phyloP scores from a whole-genome alignment of 129 eudicot genomes.

The Oenanthe sinensis region DNA sequence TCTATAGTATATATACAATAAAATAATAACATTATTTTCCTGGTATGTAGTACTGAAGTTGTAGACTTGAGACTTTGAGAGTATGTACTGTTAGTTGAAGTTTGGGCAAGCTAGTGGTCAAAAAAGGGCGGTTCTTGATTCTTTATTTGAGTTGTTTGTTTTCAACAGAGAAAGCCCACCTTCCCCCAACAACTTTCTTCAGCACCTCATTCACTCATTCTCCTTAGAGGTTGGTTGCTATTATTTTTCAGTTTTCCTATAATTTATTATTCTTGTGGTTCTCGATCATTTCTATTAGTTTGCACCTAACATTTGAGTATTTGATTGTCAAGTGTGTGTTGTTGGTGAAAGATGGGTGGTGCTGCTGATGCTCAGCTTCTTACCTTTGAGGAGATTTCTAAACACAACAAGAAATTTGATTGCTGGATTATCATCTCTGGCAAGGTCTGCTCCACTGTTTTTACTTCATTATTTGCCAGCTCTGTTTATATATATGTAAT shows the following conservation, averaged over 20 bases:
- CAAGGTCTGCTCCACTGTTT: conserved; percentile 34
- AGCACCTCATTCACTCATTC: background rate
- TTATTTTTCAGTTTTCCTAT: background rate
- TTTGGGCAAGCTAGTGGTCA: background rate
- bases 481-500: no score
- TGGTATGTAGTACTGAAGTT: background rate
- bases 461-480: background rate
- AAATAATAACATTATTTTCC: background rate
- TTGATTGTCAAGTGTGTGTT: background rate
- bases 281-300: background rate
- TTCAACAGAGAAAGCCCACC: background rate
- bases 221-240: background rate
- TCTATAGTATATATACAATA: no score
- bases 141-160: background rate
- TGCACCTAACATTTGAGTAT: background rate
- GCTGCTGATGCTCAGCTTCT: conserved; percentile 26
- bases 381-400: conserved; percentile 41
- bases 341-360: conserved; percentile 17
- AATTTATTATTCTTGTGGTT: background rate
- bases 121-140: background rate
- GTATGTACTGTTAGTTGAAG: background rate
- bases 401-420: conserved; percentile 44
- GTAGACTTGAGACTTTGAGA: no score
- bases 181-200: background rate
- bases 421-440: conserved; percentile 68